phyloP scores from a whole-genome alignment of 2,329 filamentous ascomycete species.

The Karstenula rhodostoma region DNA sequence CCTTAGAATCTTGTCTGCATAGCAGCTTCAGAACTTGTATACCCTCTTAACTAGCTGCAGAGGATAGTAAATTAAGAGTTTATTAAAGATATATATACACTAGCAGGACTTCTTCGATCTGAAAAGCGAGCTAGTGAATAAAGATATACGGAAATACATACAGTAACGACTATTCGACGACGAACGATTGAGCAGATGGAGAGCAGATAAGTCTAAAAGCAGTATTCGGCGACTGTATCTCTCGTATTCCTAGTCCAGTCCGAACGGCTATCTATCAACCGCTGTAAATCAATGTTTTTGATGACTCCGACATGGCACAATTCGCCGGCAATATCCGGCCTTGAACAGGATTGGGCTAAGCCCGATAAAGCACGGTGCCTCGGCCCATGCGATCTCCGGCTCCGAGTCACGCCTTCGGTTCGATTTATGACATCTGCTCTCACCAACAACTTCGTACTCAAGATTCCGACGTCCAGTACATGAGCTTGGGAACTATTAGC shows the following conservation, averaged over 20 bases:
- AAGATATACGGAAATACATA: constrained; percentile 26
- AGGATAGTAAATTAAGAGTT: constrained; percentile 27
- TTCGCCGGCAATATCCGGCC: neutral
- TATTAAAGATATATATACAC: constrained; percentile 16
- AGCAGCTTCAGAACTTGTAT: constrained; percentile 23
- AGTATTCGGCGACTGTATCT: neutral
- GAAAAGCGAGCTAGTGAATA: constrained; percentile 24
- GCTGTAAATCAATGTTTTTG: neutral
- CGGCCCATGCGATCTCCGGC: neutral
- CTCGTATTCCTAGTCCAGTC: neutral
- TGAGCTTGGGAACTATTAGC: too few species aligned
- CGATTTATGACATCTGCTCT: neutral
- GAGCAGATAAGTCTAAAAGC: neutral
- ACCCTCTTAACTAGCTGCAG: constrained; percentile 27
- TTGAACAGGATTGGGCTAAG: neutral
- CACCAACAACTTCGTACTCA: neutral
- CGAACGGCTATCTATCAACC: neutral
- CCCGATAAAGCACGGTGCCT: neutral
- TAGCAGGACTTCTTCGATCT: constrained; percentile 18
- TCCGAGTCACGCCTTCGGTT: neutral
- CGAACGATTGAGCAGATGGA: constrained; percentile 23
- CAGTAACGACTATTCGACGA: constrained; percentile 43
- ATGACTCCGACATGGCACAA: neutral
- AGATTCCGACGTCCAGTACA: too few species aligned
- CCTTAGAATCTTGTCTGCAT: constrained; percentile 19